phyloP scores from a whole-genome alignment of 148 eudicot genomes.

The Talinum fruticosum region DNA sequence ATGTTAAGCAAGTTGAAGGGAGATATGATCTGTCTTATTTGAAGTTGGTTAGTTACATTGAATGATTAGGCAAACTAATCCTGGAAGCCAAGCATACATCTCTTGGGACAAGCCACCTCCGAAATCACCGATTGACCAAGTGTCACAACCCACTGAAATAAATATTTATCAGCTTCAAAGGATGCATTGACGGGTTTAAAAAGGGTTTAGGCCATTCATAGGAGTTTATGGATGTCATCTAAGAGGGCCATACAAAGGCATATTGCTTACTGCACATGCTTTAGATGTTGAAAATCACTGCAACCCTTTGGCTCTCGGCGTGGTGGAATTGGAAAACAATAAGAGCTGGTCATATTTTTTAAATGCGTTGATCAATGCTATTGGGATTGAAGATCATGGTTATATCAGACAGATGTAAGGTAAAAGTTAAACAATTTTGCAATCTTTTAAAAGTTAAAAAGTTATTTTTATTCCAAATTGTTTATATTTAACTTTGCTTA shows the following conservation, averaged over 20 bases:
- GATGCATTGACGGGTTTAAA: neutral
- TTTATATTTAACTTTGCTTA: neutral
- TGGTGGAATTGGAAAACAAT: neutral
- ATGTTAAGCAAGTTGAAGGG: neutral
- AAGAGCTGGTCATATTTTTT: neutral
- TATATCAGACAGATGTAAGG: neutral
- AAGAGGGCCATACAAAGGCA: neutral
- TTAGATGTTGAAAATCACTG: too few species aligned
- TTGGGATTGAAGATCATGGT: neutral
- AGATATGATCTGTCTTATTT: neutral
- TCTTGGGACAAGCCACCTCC: neutral
- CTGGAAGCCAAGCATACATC: too few species aligned
- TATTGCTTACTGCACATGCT: neutral
- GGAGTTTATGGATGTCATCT: neutral
- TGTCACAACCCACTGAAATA: neutral
- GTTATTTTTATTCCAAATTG: too few species aligned
- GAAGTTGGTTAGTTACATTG: neutral
- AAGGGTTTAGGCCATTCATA: too few species aligned
- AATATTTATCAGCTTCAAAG: too few species aligned
- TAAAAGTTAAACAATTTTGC: neutral
- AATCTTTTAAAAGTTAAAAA: too few species aligned
- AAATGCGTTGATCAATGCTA: neutral
- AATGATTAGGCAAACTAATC: neutral
- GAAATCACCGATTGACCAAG: too few species aligned
- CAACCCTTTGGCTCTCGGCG: too few species aligned